Conservation (phyloP, 352 stramenopile species). For the Phytophthora idaei region DNA sequence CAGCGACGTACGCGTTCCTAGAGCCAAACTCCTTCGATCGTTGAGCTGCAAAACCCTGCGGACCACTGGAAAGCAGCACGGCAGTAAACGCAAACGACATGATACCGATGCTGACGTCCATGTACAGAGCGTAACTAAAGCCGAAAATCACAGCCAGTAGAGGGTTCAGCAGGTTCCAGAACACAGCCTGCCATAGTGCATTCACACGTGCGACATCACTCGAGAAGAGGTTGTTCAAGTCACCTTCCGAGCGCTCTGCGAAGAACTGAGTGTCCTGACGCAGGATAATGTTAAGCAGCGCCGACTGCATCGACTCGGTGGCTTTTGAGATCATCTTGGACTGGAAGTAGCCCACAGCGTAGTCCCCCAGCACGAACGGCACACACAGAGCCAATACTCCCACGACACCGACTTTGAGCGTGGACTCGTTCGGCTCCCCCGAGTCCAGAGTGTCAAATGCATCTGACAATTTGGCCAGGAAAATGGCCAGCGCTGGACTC, state of each 20-base stretch:
- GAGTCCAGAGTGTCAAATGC: conserved; percentile 65
- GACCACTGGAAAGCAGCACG: conserved; percentile 80
- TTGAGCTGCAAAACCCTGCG: conserved; percentile 82
- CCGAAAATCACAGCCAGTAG: conserved; percentile 80
- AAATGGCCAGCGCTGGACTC: conserved; percentile 79
- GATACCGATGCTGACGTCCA: conserved; percentile 81
- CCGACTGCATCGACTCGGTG: conserved; percentile 77
- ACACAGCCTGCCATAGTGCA: conserved; percentile 85
- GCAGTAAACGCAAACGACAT: conserved; percentile 87
- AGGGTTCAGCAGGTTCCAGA: conserved; percentile 89
- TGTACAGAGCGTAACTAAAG: conserved; percentile 85
- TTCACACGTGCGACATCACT: conserved; percentile 89
- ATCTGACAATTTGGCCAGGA: conserved; percentile 73
- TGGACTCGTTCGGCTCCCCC: conserved; percentile 42
- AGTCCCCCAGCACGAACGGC: conserved; percentile 87
- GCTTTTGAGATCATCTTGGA: conserved; percentile 92
- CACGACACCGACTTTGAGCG: conserved; percentile 75
- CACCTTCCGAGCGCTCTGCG: conserved; percentile 81
- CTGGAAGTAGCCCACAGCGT: conserved; percentile 88
- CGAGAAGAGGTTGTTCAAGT: conserved; percentile 90
- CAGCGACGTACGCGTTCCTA: conserved; percentile 87
- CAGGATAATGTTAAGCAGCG: conserved; percentile 80
- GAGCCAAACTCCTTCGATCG: conserved; percentile 88
- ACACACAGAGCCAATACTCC: conserved; percentile 79
- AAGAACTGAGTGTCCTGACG: conserved; percentile 85